Conservation (phyloP, 2,329 filamentous ascomycete species). For the Fusarium ambrosium region DNA sequence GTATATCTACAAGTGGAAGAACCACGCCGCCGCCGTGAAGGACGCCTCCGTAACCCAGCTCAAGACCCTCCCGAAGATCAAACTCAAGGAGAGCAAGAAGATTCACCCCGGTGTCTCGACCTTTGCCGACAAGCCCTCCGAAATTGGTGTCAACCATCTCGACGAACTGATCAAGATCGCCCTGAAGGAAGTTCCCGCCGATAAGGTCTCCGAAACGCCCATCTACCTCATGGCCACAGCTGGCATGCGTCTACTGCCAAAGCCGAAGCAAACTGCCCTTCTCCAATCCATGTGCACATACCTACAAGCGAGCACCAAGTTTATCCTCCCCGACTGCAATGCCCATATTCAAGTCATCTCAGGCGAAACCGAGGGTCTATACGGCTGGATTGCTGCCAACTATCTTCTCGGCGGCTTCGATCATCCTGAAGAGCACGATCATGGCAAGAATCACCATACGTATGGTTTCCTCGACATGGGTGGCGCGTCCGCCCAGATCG, state of each 20-base stretch:
- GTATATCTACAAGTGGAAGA: constrained; percentile 94
- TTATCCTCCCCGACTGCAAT: constrained; percentile 90
- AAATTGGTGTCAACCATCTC: constrained; percentile 86
- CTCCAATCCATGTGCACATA: constrained; percentile 87
- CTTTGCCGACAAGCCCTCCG: constrained; percentile 81
- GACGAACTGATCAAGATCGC: constrained; percentile 86
- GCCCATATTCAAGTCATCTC: constrained; percentile 94
- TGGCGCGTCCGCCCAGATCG: constrained; percentile 96
- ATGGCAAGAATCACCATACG: constrained; percentile 91
- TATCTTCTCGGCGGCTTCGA: constrained; percentile 95
- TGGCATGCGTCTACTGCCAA: constrained; percentile 88
- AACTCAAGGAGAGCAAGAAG: constrained; percentile 92
- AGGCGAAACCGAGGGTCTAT: constrained; percentile 94
- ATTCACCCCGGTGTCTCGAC: constrained; percentile 93
- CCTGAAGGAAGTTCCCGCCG: constrained; percentile 79
- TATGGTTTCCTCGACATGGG: constrained; percentile 99
- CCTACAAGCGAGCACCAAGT: constrained; percentile 80
- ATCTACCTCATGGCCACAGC: constrained; percentile 97
- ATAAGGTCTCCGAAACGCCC: constrained; percentile 86
- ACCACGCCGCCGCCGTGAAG: constrained; percentile 74
- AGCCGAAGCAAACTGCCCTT: constrained; percentile 78
- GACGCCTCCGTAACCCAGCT: constrained; percentile 61
- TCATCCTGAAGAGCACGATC: constrained; percentile 77
- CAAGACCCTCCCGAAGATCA: constrained; percentile 80
- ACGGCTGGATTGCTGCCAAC: constrained; percentile 97